Percentiles rank a stretch among this genome's conserved stretches.
Evolutionary conservation across 2,329 filamentous ascomycete species (phyloP).

Genomic region (Cladosporium oxysporum): DNA sequence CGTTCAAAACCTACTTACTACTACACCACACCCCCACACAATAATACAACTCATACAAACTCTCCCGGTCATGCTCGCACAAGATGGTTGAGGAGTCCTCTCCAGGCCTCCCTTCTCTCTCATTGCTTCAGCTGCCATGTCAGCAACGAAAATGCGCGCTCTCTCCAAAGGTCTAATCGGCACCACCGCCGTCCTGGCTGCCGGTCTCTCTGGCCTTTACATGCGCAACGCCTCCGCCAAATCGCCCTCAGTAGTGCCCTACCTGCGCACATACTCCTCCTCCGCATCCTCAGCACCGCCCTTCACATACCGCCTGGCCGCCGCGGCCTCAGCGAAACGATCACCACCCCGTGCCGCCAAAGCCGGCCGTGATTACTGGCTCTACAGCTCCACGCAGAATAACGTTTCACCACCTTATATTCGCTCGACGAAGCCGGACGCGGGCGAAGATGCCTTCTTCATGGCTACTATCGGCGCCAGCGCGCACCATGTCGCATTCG

Average conservation of each 20-base stretch:
- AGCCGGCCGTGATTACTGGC: conserved; percentile 49
- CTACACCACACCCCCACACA: not conserved
- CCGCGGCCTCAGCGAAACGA: conserved; percentile 39
- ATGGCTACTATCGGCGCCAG: conserved; percentile 71
- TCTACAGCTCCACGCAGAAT: conserved; percentile 35
- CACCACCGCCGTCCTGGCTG: conserved; percentile 21
- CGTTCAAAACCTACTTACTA: not conserved
- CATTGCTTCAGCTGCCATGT: conserved; percentile 5
- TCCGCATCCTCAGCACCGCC: conserved; percentile 5
- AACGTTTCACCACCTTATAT: conserved; percentile 51
- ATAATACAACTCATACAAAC: not conserved
- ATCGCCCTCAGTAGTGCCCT: conserved; percentile 12
- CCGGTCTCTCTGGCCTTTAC: conserved; percentile 20
- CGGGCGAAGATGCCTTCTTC: conserved; percentile 97
- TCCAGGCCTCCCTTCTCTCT: not conserved
- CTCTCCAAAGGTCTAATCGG: conserved; percentile 19
- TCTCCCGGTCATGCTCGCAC: conserved; percentile 6
- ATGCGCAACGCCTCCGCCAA: conserved; percentile 12
- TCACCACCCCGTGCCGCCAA: conserved; percentile 46
- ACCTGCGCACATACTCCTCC: conserved; percentile 18
- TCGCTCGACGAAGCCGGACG: conserved; percentile 57
- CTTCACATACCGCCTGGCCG: conserved; percentile 42
- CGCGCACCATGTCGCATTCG: conserved; percentile 73
- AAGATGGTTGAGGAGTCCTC: conserved; percentile 11
- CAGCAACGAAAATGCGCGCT: conserved; percentile 13